A percentile compares a stretch with the other conserved stretches of the same genome.
Conservation (phyloP, 2,329 filamentous ascomycete species). For the Cladosporium austrohemisphaericum region DNA sequence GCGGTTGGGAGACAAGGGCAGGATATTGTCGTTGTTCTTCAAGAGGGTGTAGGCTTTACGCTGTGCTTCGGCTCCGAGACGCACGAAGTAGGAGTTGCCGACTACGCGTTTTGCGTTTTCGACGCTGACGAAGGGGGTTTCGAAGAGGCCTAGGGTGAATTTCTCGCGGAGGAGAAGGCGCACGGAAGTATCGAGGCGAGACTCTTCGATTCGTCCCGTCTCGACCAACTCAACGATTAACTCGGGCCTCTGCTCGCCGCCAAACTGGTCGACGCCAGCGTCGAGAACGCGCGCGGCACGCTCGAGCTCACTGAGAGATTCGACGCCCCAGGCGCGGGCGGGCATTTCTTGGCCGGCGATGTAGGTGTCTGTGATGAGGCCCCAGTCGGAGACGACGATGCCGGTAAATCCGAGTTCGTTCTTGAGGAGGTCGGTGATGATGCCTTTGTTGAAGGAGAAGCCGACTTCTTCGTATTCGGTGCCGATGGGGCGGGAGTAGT, state of each 20-base stretch:
- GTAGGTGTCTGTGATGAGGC: constrained; percentile 46
- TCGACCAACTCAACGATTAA: constrained; percentile 6
- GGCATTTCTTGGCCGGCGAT: constrained; percentile 46
- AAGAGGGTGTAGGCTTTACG: constrained; percentile 37
- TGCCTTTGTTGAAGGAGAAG: constrained; percentile 51
- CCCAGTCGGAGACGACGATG: constrained; percentile 64
- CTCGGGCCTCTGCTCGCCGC: constrained; percentile 48
- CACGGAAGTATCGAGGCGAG: constrained; percentile 46
- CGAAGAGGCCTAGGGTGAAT: constrained; percentile 51
- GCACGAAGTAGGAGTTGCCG: constrained; percentile 44
- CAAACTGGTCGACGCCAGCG: constrained; percentile 52
- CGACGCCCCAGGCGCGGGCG: constrained; percentile 50
- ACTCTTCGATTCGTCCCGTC: constrained; percentile 31
- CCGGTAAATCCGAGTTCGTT: constrained; percentile 70
- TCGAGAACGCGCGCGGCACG: constrained; percentile 45
- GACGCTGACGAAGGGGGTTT: constrained; percentile 49
- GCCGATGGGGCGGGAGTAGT: constrained; percentile 48
- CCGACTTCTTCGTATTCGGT: constrained; percentile 46
- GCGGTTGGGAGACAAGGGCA: constrained; percentile 27
- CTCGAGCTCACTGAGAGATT: constrained; percentile 43
- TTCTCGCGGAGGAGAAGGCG: constrained; percentile 48
- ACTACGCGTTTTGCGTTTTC: constrained; percentile 41
- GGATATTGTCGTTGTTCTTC: constrained; percentile 33
- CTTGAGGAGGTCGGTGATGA: constrained; percentile 65
- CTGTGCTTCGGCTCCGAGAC: constrained; percentile 38